Evolutionary conservation across 495 filamentous ascomycete species (phyloP), one percentile per base, ranked within the genome.

Genomic region (Penicillium atrosanguineum): DNA sequence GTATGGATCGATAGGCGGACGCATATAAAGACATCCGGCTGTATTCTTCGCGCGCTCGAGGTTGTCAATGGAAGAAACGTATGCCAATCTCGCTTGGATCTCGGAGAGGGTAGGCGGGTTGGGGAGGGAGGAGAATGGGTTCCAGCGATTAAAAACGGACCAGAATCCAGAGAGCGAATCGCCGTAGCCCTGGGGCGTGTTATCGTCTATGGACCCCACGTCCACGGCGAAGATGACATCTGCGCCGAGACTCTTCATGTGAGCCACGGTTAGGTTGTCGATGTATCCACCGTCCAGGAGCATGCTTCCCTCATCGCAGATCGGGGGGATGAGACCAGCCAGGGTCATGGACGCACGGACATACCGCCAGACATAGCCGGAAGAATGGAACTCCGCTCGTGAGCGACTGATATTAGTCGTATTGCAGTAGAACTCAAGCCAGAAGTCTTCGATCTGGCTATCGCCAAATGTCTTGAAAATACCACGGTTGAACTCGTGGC

Each of bases 391-490:
- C 65, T 97, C 91, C 4, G 83, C 82, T 7, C 91, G 83, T 36
- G 86, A 90, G 62, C 91, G 92, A 72, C 84, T 89, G 73, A 98
- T 97, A 62, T 96, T 97, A 23, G 95, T 97, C 0, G 92, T 97
- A 68, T 98, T 98, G 78, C 95, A 97, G 77, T 97, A 98, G 72
- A 91, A 98, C 53, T 95, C 90, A 15, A 98, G 82, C 94, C 94
- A 97, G 67, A 97, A 97, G 67, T 97, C 95, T 72, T 98, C 94
- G 49, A 98, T 97, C 68, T 97, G 94, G 36, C 88, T 87, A 55
- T 95, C 89, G 8, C 91, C 93, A 69, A 98, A 96, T 0, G 94
- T 91, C 72, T 97, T 97, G 82, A 97, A 98, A 63, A 98, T 97
- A 11, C 95, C 95, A 4, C 94, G 89, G 65, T 98, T 98, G 81